Evolutionary conservation across 2,329 filamentous ascomycete species (phyloP).

Genomic region (Neonectria neomacrospora): DNA sequence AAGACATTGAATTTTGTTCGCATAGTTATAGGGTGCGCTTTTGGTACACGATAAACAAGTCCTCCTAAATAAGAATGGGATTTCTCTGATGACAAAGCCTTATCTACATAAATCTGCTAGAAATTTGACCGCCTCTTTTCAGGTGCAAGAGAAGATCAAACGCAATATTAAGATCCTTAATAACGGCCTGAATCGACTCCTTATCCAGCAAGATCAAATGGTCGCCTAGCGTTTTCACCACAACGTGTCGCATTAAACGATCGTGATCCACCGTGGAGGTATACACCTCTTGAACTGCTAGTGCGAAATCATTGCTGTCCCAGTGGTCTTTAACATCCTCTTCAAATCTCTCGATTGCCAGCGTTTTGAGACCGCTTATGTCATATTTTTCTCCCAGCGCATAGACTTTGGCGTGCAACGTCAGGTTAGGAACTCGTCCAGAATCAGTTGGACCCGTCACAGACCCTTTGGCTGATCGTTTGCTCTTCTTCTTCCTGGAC

Average conservation of each 20-base stretch:
- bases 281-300: conserved; percentile 12
- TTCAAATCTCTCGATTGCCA: conserved; percentile 8
- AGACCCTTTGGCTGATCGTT: too few relatives aligned
- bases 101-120: too few relatives aligned
- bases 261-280: conserved; percentile 12
- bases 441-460: too few relatives aligned
- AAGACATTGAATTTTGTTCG: too few relatives aligned
- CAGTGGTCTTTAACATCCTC: conserved; percentile 12
- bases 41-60: too few relatives aligned
- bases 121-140: neutral
- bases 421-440: conserved; percentile 10
- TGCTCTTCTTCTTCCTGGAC: neutral
- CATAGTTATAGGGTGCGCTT: too few relatives aligned
- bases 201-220: conserved; percentile 19
- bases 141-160: conserved; percentile 20
- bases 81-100: too few relatives aligned
- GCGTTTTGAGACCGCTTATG: conserved; percentile 7
- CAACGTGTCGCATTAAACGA: neutral
- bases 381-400: conserved; percentile 13
- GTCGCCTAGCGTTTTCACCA: conserved; percentile 5
- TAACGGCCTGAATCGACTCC: conserved; percentile 1
- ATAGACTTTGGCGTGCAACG: conserved; percentile 16
- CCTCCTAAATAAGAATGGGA: too few relatives aligned
- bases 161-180: conserved; percentile 2
- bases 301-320: neutral